These are phyloP conservation scores for Cladosporium sp. DNA, from an alignment of 2,329 filamentous ascomycete genomes.

Conservation along the genomic window DNA sequence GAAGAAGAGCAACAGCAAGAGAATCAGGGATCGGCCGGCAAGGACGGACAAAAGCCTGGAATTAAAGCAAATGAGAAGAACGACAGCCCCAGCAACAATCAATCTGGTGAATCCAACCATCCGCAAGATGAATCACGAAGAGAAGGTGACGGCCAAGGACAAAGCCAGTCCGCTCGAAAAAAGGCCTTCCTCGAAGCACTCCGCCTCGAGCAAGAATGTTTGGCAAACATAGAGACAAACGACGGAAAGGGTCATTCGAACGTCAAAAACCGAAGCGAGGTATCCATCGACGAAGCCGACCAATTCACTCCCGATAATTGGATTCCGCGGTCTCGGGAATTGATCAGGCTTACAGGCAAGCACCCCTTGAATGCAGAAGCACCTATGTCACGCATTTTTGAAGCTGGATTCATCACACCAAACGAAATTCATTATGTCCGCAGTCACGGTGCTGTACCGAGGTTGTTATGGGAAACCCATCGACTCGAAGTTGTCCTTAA, in stretches of 20 bases:
- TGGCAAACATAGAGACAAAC: constrained; percentile 39
- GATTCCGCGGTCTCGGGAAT: constrained; percentile 44
- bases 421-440: constrained; percentile 51
- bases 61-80: constrained; percentile 19
- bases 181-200: constrained; percentile 39
- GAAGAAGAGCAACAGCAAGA: constrained; percentile 31
- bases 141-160: constrained; percentile 29
- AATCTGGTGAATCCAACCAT: too few species aligned
- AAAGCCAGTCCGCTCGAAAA: constrained; percentile 40
- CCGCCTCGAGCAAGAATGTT: constrained; percentile 42
- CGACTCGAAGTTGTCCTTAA: constrained; percentile 48
- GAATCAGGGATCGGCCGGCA: constrained; percentile 1
- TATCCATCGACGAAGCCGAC: constrained; percentile 46
- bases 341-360: constrained; percentile 51
- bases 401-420: constrained; percentile 49
- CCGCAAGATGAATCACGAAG: constrained; percentile 30
- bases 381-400: constrained; percentile 39
- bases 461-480: constrained; percentile 48
- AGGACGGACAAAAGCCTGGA: constrained; percentile 19
- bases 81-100: too few species aligned
- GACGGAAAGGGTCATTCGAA: constrained; percentile 40
- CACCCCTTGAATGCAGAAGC: constrained; percentile 52
- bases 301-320: constrained; percentile 53
- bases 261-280: constrained; percentile 26
- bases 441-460: constrained; percentile 52